These are phyloP conservation scores for Aspergillus fumigatiaffinis DNA, from an alignment of 2,329 filamentous ascomycete species.

Conservation along the genomic window DNA sequence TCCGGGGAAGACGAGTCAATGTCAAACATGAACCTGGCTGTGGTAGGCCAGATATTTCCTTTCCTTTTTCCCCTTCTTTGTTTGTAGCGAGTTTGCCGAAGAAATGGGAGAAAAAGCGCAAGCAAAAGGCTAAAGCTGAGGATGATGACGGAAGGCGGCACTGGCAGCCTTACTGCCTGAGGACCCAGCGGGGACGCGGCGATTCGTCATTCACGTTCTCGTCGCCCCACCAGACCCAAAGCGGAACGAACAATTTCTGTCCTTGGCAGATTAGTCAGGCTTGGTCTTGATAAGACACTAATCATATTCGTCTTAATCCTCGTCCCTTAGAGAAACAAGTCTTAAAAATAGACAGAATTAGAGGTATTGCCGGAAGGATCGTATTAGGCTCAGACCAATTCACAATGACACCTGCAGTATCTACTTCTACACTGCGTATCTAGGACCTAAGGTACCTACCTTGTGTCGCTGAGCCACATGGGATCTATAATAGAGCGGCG, in stretches of 20 bases:
- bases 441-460: no score
- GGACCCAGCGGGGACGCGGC: constrained; percentile 4
- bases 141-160: background rate
- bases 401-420: background rate
- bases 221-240: constrained; percentile 1
- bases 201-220: constrained; percentile 4
- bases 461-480: background rate
- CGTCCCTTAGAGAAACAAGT: background rate
- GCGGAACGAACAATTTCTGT: constrained; percentile 12
- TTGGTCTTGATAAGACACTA: background rate
- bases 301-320: no score
- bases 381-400: background rate
- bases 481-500: background rate
- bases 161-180: background rate
- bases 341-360: background rate
- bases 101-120: background rate
- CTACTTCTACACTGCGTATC: background rate
- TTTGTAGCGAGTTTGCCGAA: background rate
- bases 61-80: background rate
- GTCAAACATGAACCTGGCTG: background rate
- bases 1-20: background rate
- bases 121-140: background rate
- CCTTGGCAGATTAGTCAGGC: constrained; percentile 10
- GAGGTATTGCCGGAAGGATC: background rate
- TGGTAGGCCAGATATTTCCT: background rate